These are phyloP conservation scores for Globisporangium carolinianum DNA, from an alignment of 352 stramenopile species.

Conservation along the genomic window DNA sequence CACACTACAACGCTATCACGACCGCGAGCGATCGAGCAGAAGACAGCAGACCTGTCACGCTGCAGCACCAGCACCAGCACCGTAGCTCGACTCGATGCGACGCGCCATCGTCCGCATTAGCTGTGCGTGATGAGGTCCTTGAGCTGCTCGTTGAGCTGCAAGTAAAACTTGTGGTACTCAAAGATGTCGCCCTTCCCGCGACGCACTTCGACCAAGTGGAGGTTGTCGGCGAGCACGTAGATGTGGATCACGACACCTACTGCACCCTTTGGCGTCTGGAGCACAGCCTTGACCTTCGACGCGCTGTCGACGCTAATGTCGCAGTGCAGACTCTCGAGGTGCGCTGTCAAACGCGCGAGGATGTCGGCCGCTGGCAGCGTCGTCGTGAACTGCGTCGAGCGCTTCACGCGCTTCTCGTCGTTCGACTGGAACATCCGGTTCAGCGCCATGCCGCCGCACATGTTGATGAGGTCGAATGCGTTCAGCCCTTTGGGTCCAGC, in stretches of 20 bases:
- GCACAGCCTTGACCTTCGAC: slow-evolving; percentile 79
- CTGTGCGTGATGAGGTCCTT: slow-evolving; percentile 61
- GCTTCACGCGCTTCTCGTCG: slow-evolving; percentile 82
- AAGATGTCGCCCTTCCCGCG: slow-evolving; percentile 89
- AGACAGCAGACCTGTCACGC: too few species aligned
- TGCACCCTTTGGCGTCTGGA: slow-evolving; percentile 84
- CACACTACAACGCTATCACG: too few species aligned
- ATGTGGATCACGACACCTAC: slow-evolving; percentile 88
- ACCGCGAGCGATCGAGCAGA: too few species aligned
- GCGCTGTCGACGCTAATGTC: slow-evolving; percentile 75
- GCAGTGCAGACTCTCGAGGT: slow-evolving; percentile 74
- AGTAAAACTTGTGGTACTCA: slow-evolving; percentile 90
- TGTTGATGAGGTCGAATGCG: slow-evolving; percentile 90
- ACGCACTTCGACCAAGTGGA: slow-evolving; percentile 85
- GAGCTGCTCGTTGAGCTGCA: slow-evolving; percentile 83
- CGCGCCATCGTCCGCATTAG: neutral
- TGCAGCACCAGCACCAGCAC: too few species aligned
- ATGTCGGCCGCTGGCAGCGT: slow-evolving; percentile 75
- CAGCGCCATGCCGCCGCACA: slow-evolving; percentile 88
- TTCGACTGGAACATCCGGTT: slow-evolving; percentile 88
- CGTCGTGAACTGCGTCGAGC: slow-evolving; percentile 83
- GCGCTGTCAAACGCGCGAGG: slow-evolving; percentile 59
- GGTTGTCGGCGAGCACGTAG: slow-evolving; percentile 79
- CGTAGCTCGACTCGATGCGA: too few species aligned
- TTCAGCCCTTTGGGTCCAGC: slow-evolving; percentile 81